These are phyloP conservation scores for Mucuna pruriens DNA, from an alignment of 306 rosid species.

Conservation along the genomic window DNA sequence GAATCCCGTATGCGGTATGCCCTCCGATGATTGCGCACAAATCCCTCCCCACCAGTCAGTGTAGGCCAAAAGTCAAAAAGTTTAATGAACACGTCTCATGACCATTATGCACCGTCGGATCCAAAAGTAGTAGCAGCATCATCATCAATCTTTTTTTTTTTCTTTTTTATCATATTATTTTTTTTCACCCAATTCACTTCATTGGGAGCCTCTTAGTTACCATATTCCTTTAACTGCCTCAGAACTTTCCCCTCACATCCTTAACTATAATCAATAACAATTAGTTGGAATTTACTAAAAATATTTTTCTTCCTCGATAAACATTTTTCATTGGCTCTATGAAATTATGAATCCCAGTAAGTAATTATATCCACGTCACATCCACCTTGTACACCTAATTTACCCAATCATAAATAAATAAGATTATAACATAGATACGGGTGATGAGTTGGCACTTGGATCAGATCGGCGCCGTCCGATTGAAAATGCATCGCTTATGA, in stretches of 20 bases:
- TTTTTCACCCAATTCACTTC: too few relatives aligned
- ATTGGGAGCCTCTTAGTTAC: too few relatives aligned
- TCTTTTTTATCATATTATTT: too few relatives aligned
- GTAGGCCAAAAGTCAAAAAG: conserved; percentile 5
- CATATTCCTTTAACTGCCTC: neutral
- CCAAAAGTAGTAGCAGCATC: neutral
- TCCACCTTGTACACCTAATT: neutral
- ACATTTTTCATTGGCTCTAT: neutral
- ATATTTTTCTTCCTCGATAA: neutral
- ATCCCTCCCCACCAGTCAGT: neutral
- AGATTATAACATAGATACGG: neutral
- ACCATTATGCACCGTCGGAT: conserved; percentile 24
- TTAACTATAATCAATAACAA: neutral
- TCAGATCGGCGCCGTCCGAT: neutral
- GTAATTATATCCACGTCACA: neutral
- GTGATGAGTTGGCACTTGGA: neutral
- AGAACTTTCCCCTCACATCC: neutral
- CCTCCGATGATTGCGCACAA: conserved; percentile 38
- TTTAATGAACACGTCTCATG: neutral
- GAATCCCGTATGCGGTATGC: neutral
- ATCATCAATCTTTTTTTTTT: too few relatives aligned
- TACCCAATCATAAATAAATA: neutral
- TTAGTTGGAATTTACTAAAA: too few relatives aligned
- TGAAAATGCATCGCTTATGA: neutral
- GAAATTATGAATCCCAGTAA: too few relatives aligned